A percentile compares a stretch with the other conserved stretches of the same genome.
Evolutionary conservation across 108 stramenopile species (phyloP).

Genomic region (Fistulifera pelliculosa): DNA sequence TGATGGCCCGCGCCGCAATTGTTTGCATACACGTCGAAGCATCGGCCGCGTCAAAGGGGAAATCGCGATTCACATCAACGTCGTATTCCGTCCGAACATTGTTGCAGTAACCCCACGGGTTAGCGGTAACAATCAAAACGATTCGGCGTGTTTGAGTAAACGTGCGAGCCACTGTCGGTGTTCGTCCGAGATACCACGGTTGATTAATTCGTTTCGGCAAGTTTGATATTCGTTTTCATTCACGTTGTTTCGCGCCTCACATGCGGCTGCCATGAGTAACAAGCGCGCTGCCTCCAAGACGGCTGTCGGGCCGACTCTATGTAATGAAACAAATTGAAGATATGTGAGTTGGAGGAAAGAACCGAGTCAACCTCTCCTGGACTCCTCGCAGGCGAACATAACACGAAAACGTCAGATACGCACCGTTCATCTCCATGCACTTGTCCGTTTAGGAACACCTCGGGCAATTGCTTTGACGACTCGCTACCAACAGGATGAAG

Average conservation of each 20-base stretch:
- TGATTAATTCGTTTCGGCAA: conserved; percentile 7
- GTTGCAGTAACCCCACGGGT: conserved; percentile 66
- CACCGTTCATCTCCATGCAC: conserved; percentile 90
- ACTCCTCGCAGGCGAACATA: background rate
- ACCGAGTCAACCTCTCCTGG: background rate
- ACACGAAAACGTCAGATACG: background rate
- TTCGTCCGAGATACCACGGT: conserved; percentile 9
- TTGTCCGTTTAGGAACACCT: conserved; percentile 88
- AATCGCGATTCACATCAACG: conserved; percentile 50
- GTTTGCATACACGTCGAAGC: conserved; percentile 77
- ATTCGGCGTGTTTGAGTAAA: conserved; percentile 77
- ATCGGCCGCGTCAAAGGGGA: conserved; percentile 42
- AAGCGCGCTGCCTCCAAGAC: conserved; percentile 39
- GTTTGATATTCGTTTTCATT: conserved; percentile 10
- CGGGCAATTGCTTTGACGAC: conserved; percentile 53
- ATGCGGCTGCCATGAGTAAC: conserved; percentile 56
- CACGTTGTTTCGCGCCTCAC: conserved; percentile 29
- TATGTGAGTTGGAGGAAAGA: background rate
- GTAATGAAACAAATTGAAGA: background rate
- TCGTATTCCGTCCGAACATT: conserved; percentile 25
- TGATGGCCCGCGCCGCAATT: conserved; percentile 80
- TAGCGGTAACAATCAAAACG: conserved; percentile 73
- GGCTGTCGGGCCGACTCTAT: conserved; percentile 75
- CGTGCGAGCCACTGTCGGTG: conserved; percentile 75
- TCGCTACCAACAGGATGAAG: conserved; percentile 52